Base-by-base conservation (phyloP, 1,284 basidiomycete genomes). In the Phaffia rhodozyma region DNA sequence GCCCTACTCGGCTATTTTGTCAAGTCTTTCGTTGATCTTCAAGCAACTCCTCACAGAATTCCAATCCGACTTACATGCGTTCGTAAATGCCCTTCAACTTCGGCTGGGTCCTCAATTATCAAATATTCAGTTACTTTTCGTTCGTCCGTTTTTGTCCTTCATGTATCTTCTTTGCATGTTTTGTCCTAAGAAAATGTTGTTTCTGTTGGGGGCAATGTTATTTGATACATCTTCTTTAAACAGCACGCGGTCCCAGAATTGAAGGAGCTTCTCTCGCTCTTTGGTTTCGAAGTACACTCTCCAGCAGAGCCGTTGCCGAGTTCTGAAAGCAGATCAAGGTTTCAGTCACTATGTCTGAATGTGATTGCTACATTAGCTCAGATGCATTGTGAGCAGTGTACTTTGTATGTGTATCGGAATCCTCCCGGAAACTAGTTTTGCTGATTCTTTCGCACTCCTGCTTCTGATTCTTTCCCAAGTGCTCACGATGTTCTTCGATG, bases 231-330 rank as follows among this genome's bases (percentile, higher is more conserved):
- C 32, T 34, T 34, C 9, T 4, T 34, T 34, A 34, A 34, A 34
- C 86, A 84, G 70, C 81, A 85, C 71, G 83, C 84, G 47, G 81
- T 82, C 0, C 84, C 84, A 0, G 84, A 86, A 71, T 77, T 86
- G 47, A 79, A 78, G 67, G 84, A 85, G 62, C 81, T 85, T 21
- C 74, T 86, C 34, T 76, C 75, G 21, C 73, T 79, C 18, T 84
- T 83, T 67, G 79, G 80, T 60, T 80, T 85, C 54, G 72, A 73
- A 32, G 79, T 80, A 21, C 72, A 78, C 3, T 81, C 83, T 0
- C 78, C 79, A 65, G 61, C 63, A 43, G 84, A 85, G 67, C 70
- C 76, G 32, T 74, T 85, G 23, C 77, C 81, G 57, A 82, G 83
- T 1, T 74, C 75, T 48, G 84, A 86, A 73, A 75, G 85, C 23